Conservation (phyloP, 495 filamentous ascomycete genomes). For the Chaetomium tenue region DNA sequence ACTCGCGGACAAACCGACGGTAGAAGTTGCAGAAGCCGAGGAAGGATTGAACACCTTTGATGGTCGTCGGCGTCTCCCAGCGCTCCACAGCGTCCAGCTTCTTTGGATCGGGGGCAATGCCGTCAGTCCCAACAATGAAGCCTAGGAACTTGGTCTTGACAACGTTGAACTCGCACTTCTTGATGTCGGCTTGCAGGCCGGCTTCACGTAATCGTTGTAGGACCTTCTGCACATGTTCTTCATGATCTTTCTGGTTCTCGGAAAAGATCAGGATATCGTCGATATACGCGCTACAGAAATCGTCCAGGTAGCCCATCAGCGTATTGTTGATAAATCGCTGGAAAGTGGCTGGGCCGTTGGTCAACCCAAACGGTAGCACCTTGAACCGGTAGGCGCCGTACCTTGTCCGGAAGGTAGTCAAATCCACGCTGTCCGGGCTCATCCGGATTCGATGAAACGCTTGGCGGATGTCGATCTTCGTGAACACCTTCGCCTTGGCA, state of each 20-base stretch:
- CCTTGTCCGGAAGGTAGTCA: background rate
- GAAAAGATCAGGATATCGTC: constrained; percentile 1
- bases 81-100: too few species aligned
- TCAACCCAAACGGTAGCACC: background rate
- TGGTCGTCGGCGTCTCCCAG: background rate
- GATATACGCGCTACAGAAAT: background rate
- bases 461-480: too few species aligned
- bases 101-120: too few species aligned
- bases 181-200: background rate
- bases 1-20: background rate
- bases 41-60: background rate
- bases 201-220: background rate
- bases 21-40: background rate
- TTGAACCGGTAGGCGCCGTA: background rate
- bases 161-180: constrained; percentile 3
- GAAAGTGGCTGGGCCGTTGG: background rate
- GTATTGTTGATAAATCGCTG: constrained; percentile 3
- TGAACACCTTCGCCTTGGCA: background rate
- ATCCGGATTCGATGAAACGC: background rate
- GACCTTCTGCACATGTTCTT: background rate
- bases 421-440: background rate
- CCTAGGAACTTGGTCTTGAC: background rate
- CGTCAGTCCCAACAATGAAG: background rate
- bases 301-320: background rate
- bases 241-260: background rate